Conservation (phyloP, 371 early-diverging fungal genomes). For the Mortierella sp. region DNA sequence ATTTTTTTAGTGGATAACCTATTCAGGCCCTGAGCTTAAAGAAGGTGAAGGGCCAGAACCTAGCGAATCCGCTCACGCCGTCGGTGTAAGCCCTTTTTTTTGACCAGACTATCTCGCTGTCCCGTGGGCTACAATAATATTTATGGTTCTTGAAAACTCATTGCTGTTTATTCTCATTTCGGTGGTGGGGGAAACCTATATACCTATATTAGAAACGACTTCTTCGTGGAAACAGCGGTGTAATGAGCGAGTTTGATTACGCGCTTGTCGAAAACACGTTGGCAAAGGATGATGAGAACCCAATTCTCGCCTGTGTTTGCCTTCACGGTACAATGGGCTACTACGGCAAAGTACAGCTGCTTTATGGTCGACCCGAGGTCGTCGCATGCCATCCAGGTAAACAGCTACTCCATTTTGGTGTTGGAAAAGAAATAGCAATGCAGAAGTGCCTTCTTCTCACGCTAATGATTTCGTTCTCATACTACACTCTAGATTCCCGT, state of each 20-base stretch:
- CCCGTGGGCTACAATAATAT: no score
- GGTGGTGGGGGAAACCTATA: no score
- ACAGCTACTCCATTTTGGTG: neutral
- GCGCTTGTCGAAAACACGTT: slow-evolving; percentile 43
- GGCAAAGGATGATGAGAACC: slow-evolving; percentile 37
- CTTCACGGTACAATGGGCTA: slow-evolving; percentile 27
- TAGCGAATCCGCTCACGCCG: slow-evolving; percentile 5
- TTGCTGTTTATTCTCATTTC: neutral
- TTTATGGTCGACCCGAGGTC: slow-evolving; percentile 33
- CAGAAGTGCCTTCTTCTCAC: neutral
- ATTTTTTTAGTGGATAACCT: slow-evolving; percentile 21
- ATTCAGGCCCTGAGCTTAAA: neutral
- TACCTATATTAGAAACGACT: slow-evolving; percentile 29
- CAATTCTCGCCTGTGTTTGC: slow-evolving; percentile 30
- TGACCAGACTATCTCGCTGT: no score
- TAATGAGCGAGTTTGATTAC: slow-evolving; percentile 37
- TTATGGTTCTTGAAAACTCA: neutral
- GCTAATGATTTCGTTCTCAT: neutral
- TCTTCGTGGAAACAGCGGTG: slow-evolving; percentile 22
- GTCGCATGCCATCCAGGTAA: slow-evolving; percentile 40
- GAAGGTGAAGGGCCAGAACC: slow-evolving; percentile 20
- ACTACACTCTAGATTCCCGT: slow-evolving; percentile 22
- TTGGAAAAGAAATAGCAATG: neutral
- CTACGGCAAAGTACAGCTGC: slow-evolving; percentile 29
- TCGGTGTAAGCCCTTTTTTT: slow-evolving; percentile 6